A percentile compares a stretch with the other conserved stretches of the same genome.
phyloP scores from a whole-genome alignment of 345 rosid species.

The Boechera stricta region DNA sequence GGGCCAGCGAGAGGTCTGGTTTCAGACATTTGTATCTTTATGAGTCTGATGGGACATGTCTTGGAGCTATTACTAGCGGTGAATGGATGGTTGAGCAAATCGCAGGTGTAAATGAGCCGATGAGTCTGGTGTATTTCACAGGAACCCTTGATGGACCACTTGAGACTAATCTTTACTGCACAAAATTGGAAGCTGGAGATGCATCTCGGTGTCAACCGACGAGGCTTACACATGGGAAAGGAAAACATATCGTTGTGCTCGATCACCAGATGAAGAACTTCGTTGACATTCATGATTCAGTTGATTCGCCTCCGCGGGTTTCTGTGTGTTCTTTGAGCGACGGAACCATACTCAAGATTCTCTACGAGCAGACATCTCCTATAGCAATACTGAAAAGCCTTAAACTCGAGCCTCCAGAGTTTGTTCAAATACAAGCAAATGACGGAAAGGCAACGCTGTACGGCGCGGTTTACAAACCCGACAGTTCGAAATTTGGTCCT shows the following conservation, averaged over 20 bases:
- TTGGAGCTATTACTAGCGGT: slow-evolving; percentile 83
- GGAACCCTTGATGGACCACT: slow-evolving; percentile 84
- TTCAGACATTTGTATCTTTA: slow-evolving; percentile 88
- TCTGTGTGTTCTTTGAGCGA: slow-evolving; percentile 68
- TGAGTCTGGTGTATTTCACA: slow-evolving; percentile 73
- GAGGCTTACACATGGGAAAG: slow-evolving; percentile 81
- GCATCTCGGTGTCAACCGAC: slow-evolving; percentile 53
- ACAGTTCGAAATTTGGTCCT: slow-evolving; percentile 72
- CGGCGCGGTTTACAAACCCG: slow-evolving; percentile 89
- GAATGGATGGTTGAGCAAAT: slow-evolving; percentile 97
- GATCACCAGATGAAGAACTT: slow-evolving; percentile 85
- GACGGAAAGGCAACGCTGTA: slow-evolving; percentile 64
- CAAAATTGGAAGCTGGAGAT: slow-evolving; percentile 55
- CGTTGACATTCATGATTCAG: slow-evolving; percentile 87
- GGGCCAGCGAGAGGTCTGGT: slow-evolving; percentile 96
- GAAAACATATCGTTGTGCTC: slow-evolving; percentile 81
- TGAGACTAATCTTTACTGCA: slow-evolving; percentile 72
- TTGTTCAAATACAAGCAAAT: slow-evolving; percentile 67
- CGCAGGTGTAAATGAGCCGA: slow-evolving; percentile 76
- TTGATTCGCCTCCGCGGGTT: slow-evolving; percentile 73
- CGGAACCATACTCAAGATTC: slow-evolving; percentile 61
- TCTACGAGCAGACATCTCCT: slow-evolving; percentile 70
- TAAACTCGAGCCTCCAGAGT: slow-evolving; percentile 79
- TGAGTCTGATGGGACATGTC: slow-evolving; percentile 70
- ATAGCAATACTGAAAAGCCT: slow-evolving; percentile 60